Base-by-base conservation (phyloP, 106 monocot species). In the Platanthera guangdongensis region DNA sequence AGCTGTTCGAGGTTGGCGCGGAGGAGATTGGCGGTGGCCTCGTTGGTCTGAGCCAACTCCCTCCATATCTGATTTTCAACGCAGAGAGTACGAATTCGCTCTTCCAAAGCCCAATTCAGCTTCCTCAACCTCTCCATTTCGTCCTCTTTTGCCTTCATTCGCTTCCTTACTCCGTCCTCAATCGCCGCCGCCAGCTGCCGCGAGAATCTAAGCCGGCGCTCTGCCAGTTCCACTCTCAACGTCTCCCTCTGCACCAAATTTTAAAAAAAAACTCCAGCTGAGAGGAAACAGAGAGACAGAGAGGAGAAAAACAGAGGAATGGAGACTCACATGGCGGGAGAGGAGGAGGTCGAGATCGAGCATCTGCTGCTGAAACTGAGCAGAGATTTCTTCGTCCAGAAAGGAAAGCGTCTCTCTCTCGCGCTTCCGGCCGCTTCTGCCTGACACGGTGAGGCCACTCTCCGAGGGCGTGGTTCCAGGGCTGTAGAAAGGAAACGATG, bases 1-100 rank as follows among this genome's bases (percentile, higher is more conserved):
- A 86, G 74, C 15, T 83, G 85, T 28, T 94, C 87, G 4, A 94
- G 85, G 52, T 90, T 82, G 16, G 46, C n/a, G 46, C 90, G 74
- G 39, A 94, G 88, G 5, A 75, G 74, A 51, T 74, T 77, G 13
- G 80, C 90, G 4, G 87, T 62, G 9, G 85, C 80, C 76, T 86
- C 90, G 80, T 85, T 86, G 60, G 68, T 80, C 80, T 83, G 82
- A 19, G 94, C 94, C 21, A 90, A 21, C 39, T 85, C 84, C 30
- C 80, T 25, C 94, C 94, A 94, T 18, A 80, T 80, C 74, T 90
- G 83, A 74, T 78, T 80, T 74, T 94, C 94, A 7, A 77, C 11
- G 32, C 25, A 67, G 3, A 90, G 79, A 57, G 71, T 79, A 51
- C 71, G 72, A 28, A 83, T 57, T 30, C 76, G 79, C 51, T 90